Evolutionary conservation across 2,329 filamentous ascomycete genomes (phyloP), one percentile per base, ranked within the genome.

Genomic region (Fusarium ramigenum): DNA sequence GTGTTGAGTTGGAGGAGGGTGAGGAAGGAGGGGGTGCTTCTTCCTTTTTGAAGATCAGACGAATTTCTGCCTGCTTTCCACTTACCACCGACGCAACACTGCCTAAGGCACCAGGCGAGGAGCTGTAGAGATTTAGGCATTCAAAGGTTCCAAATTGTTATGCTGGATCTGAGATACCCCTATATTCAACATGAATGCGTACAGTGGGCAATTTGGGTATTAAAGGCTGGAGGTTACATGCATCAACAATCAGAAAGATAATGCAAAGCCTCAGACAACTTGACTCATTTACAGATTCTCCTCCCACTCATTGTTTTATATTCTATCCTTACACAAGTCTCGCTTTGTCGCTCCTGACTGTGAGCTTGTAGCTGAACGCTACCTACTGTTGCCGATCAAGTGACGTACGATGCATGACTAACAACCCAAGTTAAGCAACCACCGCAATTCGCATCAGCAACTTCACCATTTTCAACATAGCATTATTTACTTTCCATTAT

Each of bases 391-490:
- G 49, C 32, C 18, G 49, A 52, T 52, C 49, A 19, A 52, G 49
- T 52, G 49, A 52, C 49, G 49, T 21, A 36, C 32, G n/a, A 36
- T 28, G 50, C 34, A 34, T 53, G 50, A 53, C 50, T 53, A 53
- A 53, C 34, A 39, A 11, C 25, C 16, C 15, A 16, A 43, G n/a
- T 43, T 25, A 50, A 34, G 34, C 50, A 36, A 36, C 30, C 40
- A 58, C 30, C 16, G 9, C 7, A 59, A 18, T 49, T 4, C 30
- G 3, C 11, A 36, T 34, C 47, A 34, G 18, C 39, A 25, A 43
- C 39, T 30, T 46, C 30, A 44, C 2, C 21, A 3, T 19, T 34
- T 25, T 18, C 7, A 25, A 36, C 32, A 15, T n/a, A 15, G 2
- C n/a, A 23, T 14, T 19, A 36, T 32, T 49, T 25, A 9, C 2